Percentiles rank a stretch among this genome's conserved stretches.
Conservation (phyloP, 768 basidiomycete species). For the Suillus subluteus region DNA sequence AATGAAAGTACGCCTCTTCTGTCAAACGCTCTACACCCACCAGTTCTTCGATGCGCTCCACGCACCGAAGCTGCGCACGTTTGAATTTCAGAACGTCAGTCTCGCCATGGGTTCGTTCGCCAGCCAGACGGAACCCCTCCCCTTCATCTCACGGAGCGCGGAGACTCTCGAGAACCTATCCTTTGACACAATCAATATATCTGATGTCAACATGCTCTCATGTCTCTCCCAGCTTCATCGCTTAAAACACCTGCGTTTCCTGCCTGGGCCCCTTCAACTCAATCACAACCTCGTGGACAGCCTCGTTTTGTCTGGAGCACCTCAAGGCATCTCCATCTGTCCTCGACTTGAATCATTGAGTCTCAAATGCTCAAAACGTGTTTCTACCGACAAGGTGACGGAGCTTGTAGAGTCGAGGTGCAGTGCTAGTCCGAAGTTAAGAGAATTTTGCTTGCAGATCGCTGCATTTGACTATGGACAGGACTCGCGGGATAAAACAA, state of each 20-base stretch:
- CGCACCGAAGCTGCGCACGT: constrained; percentile 28
- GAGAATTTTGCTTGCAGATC: constrained; percentile 28
- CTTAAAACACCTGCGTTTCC: constrained; percentile 22
- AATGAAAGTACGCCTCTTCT: constrained; percentile 29
- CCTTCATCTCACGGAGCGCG: constrained; percentile 29
- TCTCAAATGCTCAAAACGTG: constrained; percentile 27
- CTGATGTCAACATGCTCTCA: constrained; percentile 22
- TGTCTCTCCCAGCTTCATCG: constrained; percentile 26
- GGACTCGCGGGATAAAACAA: constrained; percentile 33
- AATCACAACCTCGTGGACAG: constrained; percentile 34
- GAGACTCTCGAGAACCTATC: constrained; percentile 32
- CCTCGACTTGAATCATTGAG: constrained; percentile 29
- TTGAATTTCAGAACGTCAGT: constrained; percentile 33
- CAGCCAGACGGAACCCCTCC: constrained; percentile 31
- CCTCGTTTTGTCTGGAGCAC: constrained; percentile 16
- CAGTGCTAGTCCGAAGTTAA: constrained; percentile 16
- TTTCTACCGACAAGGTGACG: constrained; percentile 27
- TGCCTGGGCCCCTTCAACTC: constrained; percentile 34
- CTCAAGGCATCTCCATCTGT: constrained; percentile 17
- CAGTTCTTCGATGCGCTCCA: constrained; percentile 31
- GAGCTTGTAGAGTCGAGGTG: constrained; percentile 31
- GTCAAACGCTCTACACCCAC: constrained; percentile 29
- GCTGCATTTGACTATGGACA: constrained; percentile 33
- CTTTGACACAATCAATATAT: constrained; percentile 28
- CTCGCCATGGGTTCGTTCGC: constrained; percentile 29